Percentiles rank a stretch among this genome's conserved stretches.
phyloP scores from a whole-genome alignment of 805 yeast genomes.

The Kregervanrija delftensis region DNA sequence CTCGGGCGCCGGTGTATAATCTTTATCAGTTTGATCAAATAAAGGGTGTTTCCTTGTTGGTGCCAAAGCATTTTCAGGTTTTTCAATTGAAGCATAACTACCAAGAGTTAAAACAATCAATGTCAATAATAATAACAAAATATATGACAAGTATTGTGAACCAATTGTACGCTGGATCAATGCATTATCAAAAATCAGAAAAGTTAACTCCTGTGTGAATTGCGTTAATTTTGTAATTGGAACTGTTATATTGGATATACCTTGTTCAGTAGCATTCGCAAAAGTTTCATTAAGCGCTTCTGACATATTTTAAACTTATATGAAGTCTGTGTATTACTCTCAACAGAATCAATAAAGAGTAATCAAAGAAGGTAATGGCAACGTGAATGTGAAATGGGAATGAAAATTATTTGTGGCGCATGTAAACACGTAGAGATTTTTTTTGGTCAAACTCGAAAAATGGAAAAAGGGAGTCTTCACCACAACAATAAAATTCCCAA shows the following conservation, averaged over 20 bases:
- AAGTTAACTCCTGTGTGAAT: conserved; percentile 15
- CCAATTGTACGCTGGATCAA: conserved; percentile 9
- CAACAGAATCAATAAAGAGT: too few relatives aligned
- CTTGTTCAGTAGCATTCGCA: too few relatives aligned
- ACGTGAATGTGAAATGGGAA: too few relatives aligned
- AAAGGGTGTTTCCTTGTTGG: conserved; percentile 32
- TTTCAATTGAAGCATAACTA: conserved; percentile 27
- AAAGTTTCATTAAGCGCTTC: too few relatives aligned
- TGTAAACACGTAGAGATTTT: too few relatives aligned
- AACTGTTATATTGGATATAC: neutral
- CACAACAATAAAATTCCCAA: too few relatives aligned
- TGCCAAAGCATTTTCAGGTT: conserved; percentile 23
- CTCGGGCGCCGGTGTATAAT: conserved; percentile 14
- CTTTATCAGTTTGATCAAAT: conserved; percentile 37
- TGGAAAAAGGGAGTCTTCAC: too few relatives aligned
- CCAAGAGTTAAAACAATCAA: conserved; percentile 26
- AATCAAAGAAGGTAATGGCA: too few relatives aligned
- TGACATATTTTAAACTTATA: too few relatives aligned
- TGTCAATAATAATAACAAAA: conserved; percentile 13
- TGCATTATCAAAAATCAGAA: conserved; percentile 14
- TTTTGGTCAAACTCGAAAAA: too few relatives aligned
- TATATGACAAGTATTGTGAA: conserved; percentile 14
- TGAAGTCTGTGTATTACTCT: too few relatives aligned
- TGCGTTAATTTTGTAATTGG: neutral
- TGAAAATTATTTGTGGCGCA: too few relatives aligned